Evolutionary conservation across 140 eudicot species (phyloP), one percentile per base, ranked within the genome.

Genomic region (Bidens hawaiensis): DNA sequence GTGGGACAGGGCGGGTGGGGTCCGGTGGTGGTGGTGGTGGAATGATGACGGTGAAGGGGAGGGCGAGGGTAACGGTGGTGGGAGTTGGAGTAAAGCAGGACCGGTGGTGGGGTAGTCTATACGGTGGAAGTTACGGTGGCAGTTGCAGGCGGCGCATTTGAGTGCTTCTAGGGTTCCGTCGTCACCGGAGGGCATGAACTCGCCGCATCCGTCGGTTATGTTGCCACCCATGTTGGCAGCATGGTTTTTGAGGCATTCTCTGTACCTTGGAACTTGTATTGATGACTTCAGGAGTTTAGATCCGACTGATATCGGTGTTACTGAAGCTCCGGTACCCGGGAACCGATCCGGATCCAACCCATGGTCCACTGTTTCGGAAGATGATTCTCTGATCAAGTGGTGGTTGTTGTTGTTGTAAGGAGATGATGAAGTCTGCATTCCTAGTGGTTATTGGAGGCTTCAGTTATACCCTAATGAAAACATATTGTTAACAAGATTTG

Each of bases 111-210:
- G 79, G 40, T 74, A 74, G 43, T 88, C 94, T 45, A 80, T 88
- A 2, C 91, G 82, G 82, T 89, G 97, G 73, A 89, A 89, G 67
- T 89, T 89, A 17, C 97, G 80, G 89, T 89, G 97, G 68, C 97
- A 89, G 73, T 64, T 72, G 67, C 97, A 89, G 16, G 97, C 97
- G 25, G 97, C 95, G 64, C 97, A 89, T 62, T 82, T 85, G 0
- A 89, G 76, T 25, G 97, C 88, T 53, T 89, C 97, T 27, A 83
- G 81, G 62, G 93, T 82, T 53, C 97, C 97, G 9, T 89, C 95
- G 6, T 80, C 95, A 2, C 97, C 95, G 11, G 81, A 61, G 1
- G 97, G 97, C 97, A 85, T 89, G 47, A 89, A 89, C 74, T 89
- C 97, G 1, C 97, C 97, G 65, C 97, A 89, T 3, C 97, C 97